phyloP scores from a whole-genome alignment of 2,329 filamentous ascomycete genomes.

The Thermothelomyces thermophilus region DNA sequence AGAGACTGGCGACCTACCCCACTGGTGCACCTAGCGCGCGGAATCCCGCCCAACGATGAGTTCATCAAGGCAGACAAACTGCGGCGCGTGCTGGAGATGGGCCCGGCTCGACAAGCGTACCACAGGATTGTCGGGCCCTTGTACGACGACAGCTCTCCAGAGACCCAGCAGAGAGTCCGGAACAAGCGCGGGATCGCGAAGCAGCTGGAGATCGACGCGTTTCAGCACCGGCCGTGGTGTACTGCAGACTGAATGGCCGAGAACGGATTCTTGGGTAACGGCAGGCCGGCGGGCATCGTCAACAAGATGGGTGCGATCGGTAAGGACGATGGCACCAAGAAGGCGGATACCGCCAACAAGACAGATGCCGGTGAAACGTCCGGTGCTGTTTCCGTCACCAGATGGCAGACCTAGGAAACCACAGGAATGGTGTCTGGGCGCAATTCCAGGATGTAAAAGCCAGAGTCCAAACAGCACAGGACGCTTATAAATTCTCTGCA shows the following conservation, averaged over 20 bases:
- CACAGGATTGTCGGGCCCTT: constrained; percentile 4
- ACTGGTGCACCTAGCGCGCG: constrained; percentile 8
- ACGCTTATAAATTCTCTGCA: no score
- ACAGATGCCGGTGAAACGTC: background rate
- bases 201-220: constrained; percentile 11
- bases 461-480: no score
- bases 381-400: background rate
- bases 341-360: background rate
- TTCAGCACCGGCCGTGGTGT: constrained; percentile 15
- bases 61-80: constrained; percentile 2
- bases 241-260: constrained; percentile 10
- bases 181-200: constrained; percentile 7
- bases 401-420: background rate
- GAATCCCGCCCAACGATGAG: constrained; percentile 9
- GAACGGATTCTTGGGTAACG: constrained; percentile 1
- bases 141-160: constrained; percentile 1
- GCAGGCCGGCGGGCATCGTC: background rate
- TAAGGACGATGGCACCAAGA: background rate
- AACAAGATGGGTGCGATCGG: background rate
- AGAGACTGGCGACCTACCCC: constrained; percentile 11
- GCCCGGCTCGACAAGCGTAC: background rate
- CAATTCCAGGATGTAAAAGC: background rate
- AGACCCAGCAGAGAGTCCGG: constrained; percentile 1
- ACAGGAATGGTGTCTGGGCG: background rate
- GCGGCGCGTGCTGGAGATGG: constrained; percentile 5